Evolutionary conservation across 2,329 filamentous ascomycete species (phyloP).

Genomic region (Sphaerulina vaccinii): DNA sequence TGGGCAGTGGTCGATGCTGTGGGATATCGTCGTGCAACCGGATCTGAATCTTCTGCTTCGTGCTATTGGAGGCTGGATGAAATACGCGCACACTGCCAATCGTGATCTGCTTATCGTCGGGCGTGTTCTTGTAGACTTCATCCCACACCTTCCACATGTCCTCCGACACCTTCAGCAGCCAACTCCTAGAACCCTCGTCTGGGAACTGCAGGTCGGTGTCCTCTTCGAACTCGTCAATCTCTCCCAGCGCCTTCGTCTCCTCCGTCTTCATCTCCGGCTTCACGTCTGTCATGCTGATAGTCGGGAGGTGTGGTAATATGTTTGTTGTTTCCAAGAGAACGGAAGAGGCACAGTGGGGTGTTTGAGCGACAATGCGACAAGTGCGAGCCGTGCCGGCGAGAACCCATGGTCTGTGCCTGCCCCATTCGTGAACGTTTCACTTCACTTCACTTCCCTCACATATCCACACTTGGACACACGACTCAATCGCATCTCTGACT

Average conservation of each 20-base stretch:
- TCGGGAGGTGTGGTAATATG: background rate
- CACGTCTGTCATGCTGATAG: slow-evolving; percentile 20
- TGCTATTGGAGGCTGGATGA: slow-evolving; percentile 21
- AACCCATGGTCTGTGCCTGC: too few species aligned
- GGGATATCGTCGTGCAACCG: slow-evolving; percentile 64
- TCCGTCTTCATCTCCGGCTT: slow-evolving; percentile 28
- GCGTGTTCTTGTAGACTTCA: slow-evolving; percentile 68
- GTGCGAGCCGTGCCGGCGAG: too few species aligned
- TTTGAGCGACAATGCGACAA: too few species aligned
- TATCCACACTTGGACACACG: too few species aligned
- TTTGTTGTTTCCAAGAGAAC: too few species aligned
- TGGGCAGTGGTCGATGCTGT: slow-evolving; percentile 73
- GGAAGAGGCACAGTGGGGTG: background rate
- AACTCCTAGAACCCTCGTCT: slow-evolving; percentile 39
- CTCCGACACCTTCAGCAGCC: slow-evolving; percentile 75
- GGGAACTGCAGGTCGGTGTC: slow-evolving; percentile 36
- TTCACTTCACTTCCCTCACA: too few species aligned
- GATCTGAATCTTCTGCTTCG: slow-evolving; percentile 57
- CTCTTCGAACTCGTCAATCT: slow-evolving; percentile 37
- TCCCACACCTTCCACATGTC: slow-evolving; percentile 80
- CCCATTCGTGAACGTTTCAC: too few species aligned
- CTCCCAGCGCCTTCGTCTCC: slow-evolving; percentile 26
- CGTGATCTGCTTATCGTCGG: slow-evolving; percentile 57
- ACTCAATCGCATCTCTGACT: too few species aligned
- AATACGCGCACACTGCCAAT: slow-evolving; percentile 66